A percentile compares a stretch with the other conserved stretches of the same genome.
phyloP scores from a whole-genome alignment of 345 rosid genomes.

The Capsella bursapastoris region DNA sequence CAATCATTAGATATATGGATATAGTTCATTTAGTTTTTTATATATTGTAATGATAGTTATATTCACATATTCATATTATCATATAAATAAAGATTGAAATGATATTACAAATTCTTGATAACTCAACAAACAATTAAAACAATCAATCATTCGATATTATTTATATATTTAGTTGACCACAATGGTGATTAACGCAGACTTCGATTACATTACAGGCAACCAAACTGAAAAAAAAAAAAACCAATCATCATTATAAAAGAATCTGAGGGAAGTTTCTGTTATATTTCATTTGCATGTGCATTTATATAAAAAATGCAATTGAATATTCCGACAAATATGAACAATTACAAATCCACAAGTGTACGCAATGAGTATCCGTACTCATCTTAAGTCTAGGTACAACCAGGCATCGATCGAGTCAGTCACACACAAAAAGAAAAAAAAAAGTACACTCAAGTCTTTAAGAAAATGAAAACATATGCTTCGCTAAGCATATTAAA shows the following conservation, averaged over 20 bases:
- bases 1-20: too few species aligned
- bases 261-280: slow-evolving; percentile 42
- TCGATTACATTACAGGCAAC: slow-evolving; percentile 11
- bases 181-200: slow-evolving; percentile 20
- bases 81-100: too few species aligned
- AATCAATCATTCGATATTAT: background rate
- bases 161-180: slow-evolving; percentile 28
- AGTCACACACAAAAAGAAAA: too few species aligned
- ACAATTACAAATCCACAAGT: background rate
- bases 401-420: slow-evolving; percentile 22
- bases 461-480: slow-evolving; percentile 10
- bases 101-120: too few species aligned
- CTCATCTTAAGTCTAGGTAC: slow-evolving; percentile 35
- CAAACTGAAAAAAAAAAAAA: slow-evolving; percentile 18
- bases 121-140: background rate
- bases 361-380: slow-evolving; percentile 41
- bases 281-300: slow-evolving; percentile 45
- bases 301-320: background rate
- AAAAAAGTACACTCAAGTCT: slow-evolving; percentile 28
- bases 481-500: slow-evolving; percentile 27
- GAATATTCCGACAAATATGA: slow-evolving; percentile 30
- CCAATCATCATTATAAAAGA: background rate
- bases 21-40: too few species aligned
- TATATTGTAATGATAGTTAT: too few species aligned
- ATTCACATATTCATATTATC: too few species aligned